A percentile compares a stretch with the other conserved stretches of the same genome.
Evolutionary conservation across 1,284 basidiomycete species (phyloP).

Genomic region (Apiotrichum domesticum): DNA sequence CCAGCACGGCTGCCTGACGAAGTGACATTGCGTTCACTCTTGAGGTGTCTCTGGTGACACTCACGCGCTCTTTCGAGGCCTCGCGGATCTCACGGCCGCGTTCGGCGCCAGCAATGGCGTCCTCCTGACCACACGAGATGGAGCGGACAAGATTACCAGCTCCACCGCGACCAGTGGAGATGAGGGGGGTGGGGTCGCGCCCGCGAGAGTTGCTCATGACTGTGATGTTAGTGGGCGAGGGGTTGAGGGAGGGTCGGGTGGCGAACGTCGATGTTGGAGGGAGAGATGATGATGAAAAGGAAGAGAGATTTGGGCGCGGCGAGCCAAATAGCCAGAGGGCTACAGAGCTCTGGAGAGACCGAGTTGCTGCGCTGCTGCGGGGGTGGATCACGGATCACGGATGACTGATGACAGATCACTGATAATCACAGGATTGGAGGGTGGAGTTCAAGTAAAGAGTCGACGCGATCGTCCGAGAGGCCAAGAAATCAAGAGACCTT

Average conservation of each 20-base stretch:
- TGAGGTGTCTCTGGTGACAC: background rate
- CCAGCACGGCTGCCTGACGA: too few species aligned
- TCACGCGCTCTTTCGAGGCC: conserved; percentile 29
- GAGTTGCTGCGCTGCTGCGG: too few species aligned
- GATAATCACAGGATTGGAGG: too few species aligned
- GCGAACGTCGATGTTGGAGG: background rate
- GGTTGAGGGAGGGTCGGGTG: background rate
- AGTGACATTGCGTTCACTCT: too few species aligned
- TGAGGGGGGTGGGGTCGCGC: conserved; percentile 12
- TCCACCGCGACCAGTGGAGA: conserved; percentile 46
- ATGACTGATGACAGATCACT: too few species aligned
- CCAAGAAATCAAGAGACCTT: too few species aligned
- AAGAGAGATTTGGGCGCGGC: too few species aligned
- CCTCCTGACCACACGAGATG: conserved; percentile 34
- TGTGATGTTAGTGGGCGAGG: conserved; percentile 3
- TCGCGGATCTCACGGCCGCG: conserved; percentile 35
- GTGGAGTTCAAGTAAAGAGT: too few species aligned
- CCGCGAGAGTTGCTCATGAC: conserved; percentile 16
- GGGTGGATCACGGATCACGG: too few species aligned
- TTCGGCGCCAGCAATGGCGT: conserved; percentile 31
- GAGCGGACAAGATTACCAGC: conserved; percentile 45
- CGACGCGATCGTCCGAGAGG: too few species aligned
- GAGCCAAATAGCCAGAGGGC: too few species aligned
- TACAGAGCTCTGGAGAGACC: too few species aligned
- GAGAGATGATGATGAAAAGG: background rate